Evolutionary conservation across 2,329 filamentous ascomycete species (phyloP).

Genomic region (Claviceps maximensis): DNA sequence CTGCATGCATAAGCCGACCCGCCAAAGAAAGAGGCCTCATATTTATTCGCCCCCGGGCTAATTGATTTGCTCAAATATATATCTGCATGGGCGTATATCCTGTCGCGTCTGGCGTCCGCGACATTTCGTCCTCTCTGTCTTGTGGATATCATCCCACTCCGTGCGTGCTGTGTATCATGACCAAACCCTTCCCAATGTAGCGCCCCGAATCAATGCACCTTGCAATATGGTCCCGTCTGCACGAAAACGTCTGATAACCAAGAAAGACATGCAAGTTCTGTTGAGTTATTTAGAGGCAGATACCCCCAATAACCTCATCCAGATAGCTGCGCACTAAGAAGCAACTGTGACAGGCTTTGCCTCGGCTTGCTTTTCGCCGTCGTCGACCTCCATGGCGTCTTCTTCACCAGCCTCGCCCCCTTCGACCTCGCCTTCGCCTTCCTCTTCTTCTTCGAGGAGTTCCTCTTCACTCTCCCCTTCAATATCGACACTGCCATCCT

Average conservation of each 20-base stretch:
- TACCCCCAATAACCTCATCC: neutral
- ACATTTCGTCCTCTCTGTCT: neutral
- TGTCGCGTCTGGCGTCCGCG: neutral
- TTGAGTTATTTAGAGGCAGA: neutral
- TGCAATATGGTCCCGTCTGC: neutral
- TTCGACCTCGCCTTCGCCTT: slow-evolving; percentile 17
- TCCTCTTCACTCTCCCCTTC: slow-evolving; percentile 65
- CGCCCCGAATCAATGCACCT: neutral
- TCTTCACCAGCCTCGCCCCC: slow-evolving; percentile 19
- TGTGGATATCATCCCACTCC: neutral
- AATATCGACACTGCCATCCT: slow-evolving; percentile 66
- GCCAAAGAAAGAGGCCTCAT: too few relatives aligned
- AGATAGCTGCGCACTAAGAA: slow-evolving; percentile 13
- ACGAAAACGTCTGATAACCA: neutral
- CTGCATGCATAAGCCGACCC: too few relatives aligned
- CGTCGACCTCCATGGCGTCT: slow-evolving; percentile 39
- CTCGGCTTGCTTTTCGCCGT: slow-evolving; percentile 21
- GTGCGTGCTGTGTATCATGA: neutral
- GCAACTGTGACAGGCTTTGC: slow-evolving; percentile 23
- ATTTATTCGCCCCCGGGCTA: too few relatives aligned
- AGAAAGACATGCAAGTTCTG: neutral
- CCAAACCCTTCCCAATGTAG: neutral
- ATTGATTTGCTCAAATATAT: neutral
- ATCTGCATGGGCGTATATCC: neutral
- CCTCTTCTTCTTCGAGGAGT: slow-evolving; percentile 49